Evolutionary conservation across 768 basidiomycete species (phyloP).

Genomic region (Agrocybe pediades): DNA sequence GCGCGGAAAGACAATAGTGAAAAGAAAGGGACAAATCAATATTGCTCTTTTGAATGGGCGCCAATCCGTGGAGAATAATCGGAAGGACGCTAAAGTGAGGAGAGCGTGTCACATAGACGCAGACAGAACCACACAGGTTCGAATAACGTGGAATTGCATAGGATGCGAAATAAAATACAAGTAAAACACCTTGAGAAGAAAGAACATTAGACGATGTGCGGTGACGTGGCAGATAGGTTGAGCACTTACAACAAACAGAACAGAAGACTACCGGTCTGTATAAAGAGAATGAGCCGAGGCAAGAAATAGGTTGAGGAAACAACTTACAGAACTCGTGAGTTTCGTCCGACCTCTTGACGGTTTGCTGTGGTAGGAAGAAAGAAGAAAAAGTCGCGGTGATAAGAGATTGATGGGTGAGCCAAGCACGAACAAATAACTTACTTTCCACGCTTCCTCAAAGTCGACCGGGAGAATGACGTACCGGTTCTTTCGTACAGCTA

Average conservation of each 20-base stretch:
- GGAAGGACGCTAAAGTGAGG: conserved; percentile 87
- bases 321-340: conserved; percentile 94
- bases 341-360: conserved; percentile 94
- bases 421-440: conserved; percentile 68
- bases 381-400: conserved; percentile 36
- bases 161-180: conserved; percentile 16
- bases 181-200: conserved; percentile 17
- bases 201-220: conserved; percentile 3
- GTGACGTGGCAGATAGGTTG: not conserved
- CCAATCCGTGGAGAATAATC: conserved; percentile 58
- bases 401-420: conserved; percentile 26
- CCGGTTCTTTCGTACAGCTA: conserved; percentile 96
- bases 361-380: conserved; percentile 68
- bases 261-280: conserved; percentile 38
- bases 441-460: conserved; percentile 99
- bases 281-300: conserved; percentile 9
- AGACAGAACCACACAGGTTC: conserved; percentile 9
- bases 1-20: conserved; percentile 43
- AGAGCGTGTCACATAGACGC: conserved; percentile 42
- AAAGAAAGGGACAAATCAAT: conserved; percentile 36
- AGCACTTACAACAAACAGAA: conserved; percentile 25
- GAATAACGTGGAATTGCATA: conserved; percentile 13
- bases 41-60: conserved; percentile 88
- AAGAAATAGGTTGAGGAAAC: conserved; percentile 1
- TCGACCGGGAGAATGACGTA: conserved; percentile 96